A percentile compares a stretch with the other conserved stretches of the same genome.
Evolutionary conservation across 306 rosid species (phyloP).

Genomic region (Leucaena leucocephala): DNA sequence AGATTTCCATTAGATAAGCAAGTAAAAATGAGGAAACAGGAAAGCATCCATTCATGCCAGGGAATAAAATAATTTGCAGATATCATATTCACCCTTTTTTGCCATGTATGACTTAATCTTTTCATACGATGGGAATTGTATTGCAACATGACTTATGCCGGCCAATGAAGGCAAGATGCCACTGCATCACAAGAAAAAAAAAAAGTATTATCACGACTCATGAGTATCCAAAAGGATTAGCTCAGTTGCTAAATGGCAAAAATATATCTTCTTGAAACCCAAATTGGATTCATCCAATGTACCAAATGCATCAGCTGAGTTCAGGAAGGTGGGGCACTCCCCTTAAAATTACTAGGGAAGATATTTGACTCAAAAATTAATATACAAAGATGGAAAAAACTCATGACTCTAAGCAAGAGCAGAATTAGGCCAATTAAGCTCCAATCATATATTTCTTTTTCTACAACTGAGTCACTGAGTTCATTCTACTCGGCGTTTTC

Average conservation of each 20-base stretch:
- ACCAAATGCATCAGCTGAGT: neutral
- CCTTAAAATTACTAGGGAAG: neutral
- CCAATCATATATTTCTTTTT: neutral
- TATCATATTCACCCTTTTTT: conserved; percentile 54
- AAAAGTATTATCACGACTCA: conserved; percentile 8
- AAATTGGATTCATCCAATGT: neutral
- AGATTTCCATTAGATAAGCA: conserved; percentile 32
- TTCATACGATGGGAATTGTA: conserved; percentile 91
- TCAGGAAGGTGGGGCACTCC: neutral
- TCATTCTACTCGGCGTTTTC: neutral
- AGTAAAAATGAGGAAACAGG: neutral
- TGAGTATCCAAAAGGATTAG: neutral
- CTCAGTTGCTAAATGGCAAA: neutral
- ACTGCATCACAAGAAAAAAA: conserved; percentile 56
- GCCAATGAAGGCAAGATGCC: conserved; percentile 92
- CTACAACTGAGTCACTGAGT: neutral
- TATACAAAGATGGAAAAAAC: neutral
- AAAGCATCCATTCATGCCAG: neutral
- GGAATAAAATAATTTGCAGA: conserved; percentile 22
- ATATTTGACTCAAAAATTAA: neutral
- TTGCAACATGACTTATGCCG: conserved; percentile 97
- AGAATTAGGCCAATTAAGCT: neutral
- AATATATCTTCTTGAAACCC: neutral
- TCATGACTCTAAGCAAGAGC: neutral
- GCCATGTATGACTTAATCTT: conserved; percentile 78